Base-by-base conservation (phyloP, 352 stramenopile genomes). In the Plasmopara viticola region DNA sequence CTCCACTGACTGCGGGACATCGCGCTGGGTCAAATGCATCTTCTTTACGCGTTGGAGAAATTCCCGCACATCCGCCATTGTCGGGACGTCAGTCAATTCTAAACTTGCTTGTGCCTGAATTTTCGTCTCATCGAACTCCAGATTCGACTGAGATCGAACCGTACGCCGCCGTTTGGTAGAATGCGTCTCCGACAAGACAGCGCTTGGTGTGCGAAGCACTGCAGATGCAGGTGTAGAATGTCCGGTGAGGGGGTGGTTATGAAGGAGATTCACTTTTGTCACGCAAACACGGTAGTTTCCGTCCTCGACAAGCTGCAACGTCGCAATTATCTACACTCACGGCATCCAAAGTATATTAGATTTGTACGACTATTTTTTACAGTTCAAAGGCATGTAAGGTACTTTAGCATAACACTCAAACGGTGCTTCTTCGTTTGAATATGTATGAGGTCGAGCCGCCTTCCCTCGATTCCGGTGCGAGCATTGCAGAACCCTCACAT, bases 391-490 rank as follows among this genome's bases (percentile, higher is more conserved):
- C 18, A 45, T 45, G 2, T 2, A 45, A 7, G 29, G 12, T 63
- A 66, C 62, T 35, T 51, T 62, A 25, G 63, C 63, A n/a, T 71
- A 53, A 35, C 63, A 71, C 14, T 71, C 63, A 20, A 51, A 60
- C 25, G 61, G 48, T 29, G 56, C 37, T 14, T 65, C 63, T 46
- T 55, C 58, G 9, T 71, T 64, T 53, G 54, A 64, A 6, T 51
- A 51, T 6, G 40, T 42, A 12, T 48, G 48, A 0, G 43, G 15
- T 25, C 34, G 45, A 2, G 28, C 41, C 13, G 31, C 38, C 1
- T 54, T 38, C 17, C 48, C 54, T 35, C 44, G 52, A 6, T 20
- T 34, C 34, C 62, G 62, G 20, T 66, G 51, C 2, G 63, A 51
- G 31, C 64, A 72, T 33, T 72, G 64, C 44, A 72, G 28, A 40